Percentiles rank a stretch among this genome's conserved stretches.
Conservation (phyloP, 169 alveolate species). For the Plasmodium vinckei region DNA sequence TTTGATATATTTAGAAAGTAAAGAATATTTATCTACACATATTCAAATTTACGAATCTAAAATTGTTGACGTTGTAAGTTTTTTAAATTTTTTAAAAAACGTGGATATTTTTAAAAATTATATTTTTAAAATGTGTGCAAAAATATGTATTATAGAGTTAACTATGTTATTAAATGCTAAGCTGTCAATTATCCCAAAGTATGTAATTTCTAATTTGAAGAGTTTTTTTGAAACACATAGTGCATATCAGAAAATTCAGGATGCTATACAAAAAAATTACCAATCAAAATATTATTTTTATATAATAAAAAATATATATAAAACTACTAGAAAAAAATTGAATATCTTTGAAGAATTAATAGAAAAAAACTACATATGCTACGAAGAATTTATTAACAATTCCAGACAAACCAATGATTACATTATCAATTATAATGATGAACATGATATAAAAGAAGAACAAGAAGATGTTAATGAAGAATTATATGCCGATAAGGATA, state of each 20-base stretch:
- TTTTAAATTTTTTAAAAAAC: conserved; percentile 16
- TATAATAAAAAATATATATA: conserved; percentile 28
- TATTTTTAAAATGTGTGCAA: conserved; percentile 31
- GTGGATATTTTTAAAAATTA: conserved; percentile 28
- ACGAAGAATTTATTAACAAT: neutral
- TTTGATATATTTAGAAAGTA: conserved; percentile 48
- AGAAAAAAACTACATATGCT: neutral
- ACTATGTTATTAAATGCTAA: conserved; percentile 40
- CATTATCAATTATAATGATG: neutral
- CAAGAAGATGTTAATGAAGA: neutral
- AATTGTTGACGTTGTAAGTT: conserved; percentile 45
- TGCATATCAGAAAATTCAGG: neutral
- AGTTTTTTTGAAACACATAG: conserved; percentile 13
- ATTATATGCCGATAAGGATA: neutral
- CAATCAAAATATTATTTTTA: conserved; percentile 37
- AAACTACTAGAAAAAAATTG: conserved; percentile 34
- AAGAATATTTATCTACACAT: conserved; percentile 46
- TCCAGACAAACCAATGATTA: too few species aligned
- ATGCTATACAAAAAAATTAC: conserved; percentile 3
- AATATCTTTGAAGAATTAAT: conserved; percentile 5
- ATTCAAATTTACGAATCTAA: conserved; percentile 55
- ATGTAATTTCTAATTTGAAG: conserved; percentile 12
- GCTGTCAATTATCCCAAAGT: conserved; percentile 29
- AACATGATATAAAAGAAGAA: neutral
- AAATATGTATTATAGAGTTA: conserved; percentile 53